Base-by-base conservation (phyloP, 768 basidiomycete species). In the Strobilomyces dryophilus region DNA sequence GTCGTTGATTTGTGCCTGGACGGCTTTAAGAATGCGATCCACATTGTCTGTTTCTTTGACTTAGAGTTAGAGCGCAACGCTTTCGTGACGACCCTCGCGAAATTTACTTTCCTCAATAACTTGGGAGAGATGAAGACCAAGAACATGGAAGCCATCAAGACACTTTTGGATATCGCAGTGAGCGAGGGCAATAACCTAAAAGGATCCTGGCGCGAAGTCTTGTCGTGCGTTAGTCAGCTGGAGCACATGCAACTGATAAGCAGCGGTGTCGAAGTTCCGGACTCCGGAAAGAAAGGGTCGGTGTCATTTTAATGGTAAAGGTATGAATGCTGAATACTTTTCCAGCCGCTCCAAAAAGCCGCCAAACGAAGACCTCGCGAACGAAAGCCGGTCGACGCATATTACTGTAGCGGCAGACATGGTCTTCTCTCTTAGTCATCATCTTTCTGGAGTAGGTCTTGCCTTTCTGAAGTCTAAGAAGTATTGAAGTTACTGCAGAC, bases 391-490 rank as follows among this genome's bases (percentile, higher is more conserved):
- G 46, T 98, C 97, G 12, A 94, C 93, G 1, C 95, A 98, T 67
- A 97, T 99, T 58, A 98, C 95, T 0, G 95, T 98, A 39, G 95
- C 97, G 1, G 92, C 97, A 7, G 97, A 99, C 67, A 98, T 98
- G 94, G 94, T 99, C 31, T 99, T 99, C 73, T 98, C 95, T 8
- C 76, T 92, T 11, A 95, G 93, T 58, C 93, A 95, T 65, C 92
- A 92, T 62, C 76, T 99, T 31, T 92, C 93, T 31, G 97, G 97
- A 46, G 95, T 98, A 72, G 41, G 90, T 77, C n/a, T 46, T 35
- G 12, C 26, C 15, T 21, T 47, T 27, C 17, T 31, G 37, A 47
- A 39, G 24, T 24, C 8, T 36, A 34, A 4, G 21, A 56, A 18
- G 45, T 55, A 53, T 36, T 60, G 11, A 68, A 29, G 14, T 31